These are phyloP conservation scores for Phanerodontia chrysosporium DNA, from an alignment of 768 basidiomycete species.

Conservation along the genomic window DNA sequence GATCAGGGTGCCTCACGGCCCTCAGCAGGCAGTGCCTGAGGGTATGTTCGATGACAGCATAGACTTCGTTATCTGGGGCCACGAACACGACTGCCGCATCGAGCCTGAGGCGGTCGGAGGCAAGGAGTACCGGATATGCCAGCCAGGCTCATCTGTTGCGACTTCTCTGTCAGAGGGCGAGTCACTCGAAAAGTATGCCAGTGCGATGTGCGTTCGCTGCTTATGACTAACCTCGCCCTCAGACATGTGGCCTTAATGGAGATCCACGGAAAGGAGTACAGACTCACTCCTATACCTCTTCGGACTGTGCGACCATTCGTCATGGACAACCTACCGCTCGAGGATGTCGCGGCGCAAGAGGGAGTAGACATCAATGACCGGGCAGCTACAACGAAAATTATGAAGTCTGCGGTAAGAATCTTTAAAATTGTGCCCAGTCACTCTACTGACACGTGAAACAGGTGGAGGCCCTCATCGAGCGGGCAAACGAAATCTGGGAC, in stretches of 20 bases:
- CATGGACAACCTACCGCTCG: constrained; percentile 72
- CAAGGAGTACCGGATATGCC: constrained; percentile 86
- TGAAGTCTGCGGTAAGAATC: constrained; percentile 68
- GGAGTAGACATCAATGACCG: constrained; percentile 75
- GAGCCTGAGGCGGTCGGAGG: constrained; percentile 87
- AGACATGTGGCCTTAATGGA: constrained; percentile 91
- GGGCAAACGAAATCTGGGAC: constrained; percentile 76
- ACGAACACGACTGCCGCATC: constrained; percentile 97
- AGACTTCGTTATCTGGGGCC: constrained; percentile 95
- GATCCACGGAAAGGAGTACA: constrained; percentile 84
- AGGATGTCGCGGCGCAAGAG: constrained; percentile 75
- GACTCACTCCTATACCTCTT: constrained; percentile 80
- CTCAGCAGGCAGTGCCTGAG: constrained; percentile 92
- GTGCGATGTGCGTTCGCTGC: too few relatives aligned
- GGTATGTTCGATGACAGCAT: constrained; percentile 96
- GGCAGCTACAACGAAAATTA: constrained; percentile 76
- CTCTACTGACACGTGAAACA: constrained; percentile 24
- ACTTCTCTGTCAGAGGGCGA: constrained; percentile 95
- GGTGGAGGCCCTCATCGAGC: constrained; percentile 76
- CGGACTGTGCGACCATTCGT: constrained; percentile 95
- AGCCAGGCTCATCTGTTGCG: constrained; percentile 93
- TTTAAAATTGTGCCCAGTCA: not conserved
- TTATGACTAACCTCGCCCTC: too few relatives aligned
- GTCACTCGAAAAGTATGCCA: constrained; percentile 81
- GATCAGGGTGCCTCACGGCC: constrained; percentile 85